Evolutionary conservation across 2,329 filamentous ascomycete genomes (phyloP), one percentile per base, ranked within the genome.

Genomic region (Venturia asperata): DNA sequence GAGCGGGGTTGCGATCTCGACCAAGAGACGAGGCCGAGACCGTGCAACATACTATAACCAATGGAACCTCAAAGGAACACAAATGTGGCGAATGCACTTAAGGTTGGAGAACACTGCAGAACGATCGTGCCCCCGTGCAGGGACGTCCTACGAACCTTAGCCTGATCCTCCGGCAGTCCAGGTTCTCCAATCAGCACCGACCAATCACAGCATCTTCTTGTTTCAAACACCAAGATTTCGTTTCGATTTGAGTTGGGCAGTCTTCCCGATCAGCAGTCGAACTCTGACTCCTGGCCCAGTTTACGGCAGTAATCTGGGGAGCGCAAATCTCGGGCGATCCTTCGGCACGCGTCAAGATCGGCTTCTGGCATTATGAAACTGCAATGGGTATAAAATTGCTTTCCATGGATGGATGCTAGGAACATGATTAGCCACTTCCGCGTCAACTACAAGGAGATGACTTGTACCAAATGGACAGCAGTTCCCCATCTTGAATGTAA

Each of bases 291-390:
- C 30, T 37, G 52, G 52, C 17, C 30, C 9, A 37, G 17, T n/a
- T 19, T 58, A 10, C 3, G 6, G 3, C 17, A n/a, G 45, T n/a
- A 39, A 58, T 37, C 11, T 34, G 27, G 30, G 10, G 17, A 58
- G 30, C 37, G 13, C 52, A 11, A 58, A 27, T 58, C 52, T 27
- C 11, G 5, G 52, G 6, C 27, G 15, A 58, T 21, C 52, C 30
- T 58, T 27, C 15, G 17, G 49, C 27, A 5, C 49, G 0, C 24
- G 17, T 55, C 52, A n/a, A 37, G 27, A 58, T 58, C 27, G 52
- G 52, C 52, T 58, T 58, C 52, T 58, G 52, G 52, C 52, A 58
- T 58, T 9, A n/a, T 34, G 52, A 58, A 58, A 58, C 52, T n/a
- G 17, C 52, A 37, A n/a, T n/a, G 52, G 52, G 30, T 58, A 58